Base-by-base conservation (phyloP, 2,329 filamentous ascomycete species). In the Sclerotinia sclerotiorum region DNA sequence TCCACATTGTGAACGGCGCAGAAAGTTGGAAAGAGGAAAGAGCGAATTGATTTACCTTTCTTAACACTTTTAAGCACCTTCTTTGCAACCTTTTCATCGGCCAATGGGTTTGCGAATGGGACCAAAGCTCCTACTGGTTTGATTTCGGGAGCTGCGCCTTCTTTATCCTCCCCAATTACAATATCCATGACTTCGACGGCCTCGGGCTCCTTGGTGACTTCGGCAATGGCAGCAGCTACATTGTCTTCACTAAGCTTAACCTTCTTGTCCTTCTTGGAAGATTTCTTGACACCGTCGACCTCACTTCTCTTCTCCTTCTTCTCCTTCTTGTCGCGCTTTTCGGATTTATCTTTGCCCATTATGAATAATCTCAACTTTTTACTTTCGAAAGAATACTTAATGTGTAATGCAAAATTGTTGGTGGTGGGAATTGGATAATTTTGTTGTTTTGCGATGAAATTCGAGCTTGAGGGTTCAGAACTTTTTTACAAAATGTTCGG, bases 101-200 rank as follows among this genome's bases (percentile, higher is more conserved):
- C 90, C 70, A 96, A 82, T 46, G 93, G 92, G 74, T 90, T 85
- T 68, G 94, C 93, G 78, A 97, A 95, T 42, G 93, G 91, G 67
- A 96, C 92, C 60, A 96, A 83, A 69, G 89, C 88, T 74, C 84
- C 83, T 67, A 84, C 81, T 65, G 81, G 78, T 69, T 84, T 80
- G 24, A 77, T 76, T 19, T 79, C 79, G 65, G 81, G 78, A 62
- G 81, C 81, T 73, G 68, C 81, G 71, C 80, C 80, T 44, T 77
- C 73, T 58, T 77, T 73, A 17, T 75, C 74, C 51, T 76, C 74
- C 51, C 76, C 77, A 48, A 78, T 76, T 62, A 79, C 77, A 57
- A 77, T 79, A n/a, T 78, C 81, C n/a, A 81, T 78, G 54, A 56
- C 54, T 70, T 83, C 78, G 35, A 78, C 78, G 44, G 79, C 72